These are phyloP conservation scores for Pythium guiyangense DNA, from an alignment of 352 stramenopile genomes.

Conservation along the genomic window DNA sequence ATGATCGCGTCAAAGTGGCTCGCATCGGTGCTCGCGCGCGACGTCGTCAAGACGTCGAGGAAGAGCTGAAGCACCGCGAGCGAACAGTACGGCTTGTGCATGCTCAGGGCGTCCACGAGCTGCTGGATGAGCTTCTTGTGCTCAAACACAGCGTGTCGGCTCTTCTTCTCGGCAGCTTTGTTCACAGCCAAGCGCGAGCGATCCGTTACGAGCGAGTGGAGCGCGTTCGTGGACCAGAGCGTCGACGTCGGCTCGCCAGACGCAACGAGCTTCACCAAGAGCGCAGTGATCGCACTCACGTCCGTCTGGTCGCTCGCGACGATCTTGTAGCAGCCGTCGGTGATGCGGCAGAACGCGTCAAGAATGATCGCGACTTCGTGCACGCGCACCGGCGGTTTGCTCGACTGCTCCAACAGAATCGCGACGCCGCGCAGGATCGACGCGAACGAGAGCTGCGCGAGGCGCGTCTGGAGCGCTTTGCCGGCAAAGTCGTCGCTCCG, in stretches of 20 bases:
- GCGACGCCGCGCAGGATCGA: constrained; percentile 47
- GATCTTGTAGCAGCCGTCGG: constrained; percentile 67
- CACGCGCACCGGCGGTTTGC: constrained; percentile 53
- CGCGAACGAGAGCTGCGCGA: constrained; percentile 57
- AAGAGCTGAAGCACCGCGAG: constrained; percentile 61
- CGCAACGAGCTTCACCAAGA: constrained; percentile 39
- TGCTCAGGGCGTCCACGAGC: constrained; percentile 45
- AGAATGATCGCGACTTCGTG: constrained; percentile 68
- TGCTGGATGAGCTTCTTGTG: constrained; percentile 58
- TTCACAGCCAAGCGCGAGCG: constrained; percentile 33
- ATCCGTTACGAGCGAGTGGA: constrained; percentile 62
- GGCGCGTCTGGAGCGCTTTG: constrained; percentile 33
- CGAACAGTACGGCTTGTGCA: constrained; percentile 40
- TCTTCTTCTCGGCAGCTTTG: constrained; percentile 45
- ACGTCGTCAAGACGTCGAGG: constrained; percentile 54
- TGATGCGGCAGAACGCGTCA: constrained; percentile 66
- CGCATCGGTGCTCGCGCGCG: constrained; percentile 62
- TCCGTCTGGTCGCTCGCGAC: constrained; percentile 40
- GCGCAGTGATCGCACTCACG: constrained; percentile 31
- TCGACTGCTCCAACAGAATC: constrained; percentile 59
- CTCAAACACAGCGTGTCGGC: constrained; percentile 56
- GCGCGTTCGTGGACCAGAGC: constrained; percentile 51
- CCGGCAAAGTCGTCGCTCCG: constrained; percentile 52
- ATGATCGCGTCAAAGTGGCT: constrained; percentile 72
- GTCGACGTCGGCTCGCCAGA: constrained; percentile 48